These are phyloP conservation scores for Irineochytrium annulatum DNA, from an alignment of 192 early-diverging fungal species.

Conservation along the genomic window DNA sequence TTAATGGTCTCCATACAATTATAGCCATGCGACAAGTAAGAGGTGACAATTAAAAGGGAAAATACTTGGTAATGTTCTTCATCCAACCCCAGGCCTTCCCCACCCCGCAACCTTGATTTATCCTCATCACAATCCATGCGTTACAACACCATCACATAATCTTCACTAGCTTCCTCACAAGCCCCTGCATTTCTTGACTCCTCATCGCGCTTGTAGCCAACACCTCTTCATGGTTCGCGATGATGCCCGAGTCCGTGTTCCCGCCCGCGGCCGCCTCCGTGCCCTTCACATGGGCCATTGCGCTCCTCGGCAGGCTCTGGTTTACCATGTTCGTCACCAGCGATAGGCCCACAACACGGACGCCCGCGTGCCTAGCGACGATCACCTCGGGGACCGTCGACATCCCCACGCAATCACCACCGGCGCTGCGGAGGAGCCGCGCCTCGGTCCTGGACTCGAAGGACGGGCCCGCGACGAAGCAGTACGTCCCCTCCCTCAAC, in stretches of 20 bases:
- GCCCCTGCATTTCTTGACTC: constrained; percentile 53
- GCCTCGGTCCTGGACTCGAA: constrained; percentile 87
- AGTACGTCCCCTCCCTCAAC: constrained; percentile 78
- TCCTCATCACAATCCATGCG: too few species aligned
- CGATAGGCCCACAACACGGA: constrained; percentile 73
- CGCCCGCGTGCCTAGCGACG: constrained; percentile 78
- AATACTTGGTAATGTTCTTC: too few species aligned
- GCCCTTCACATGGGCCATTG: constrained; percentile 3
- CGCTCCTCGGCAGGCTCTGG: constrained; percentile 21
- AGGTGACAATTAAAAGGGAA: too few species aligned
- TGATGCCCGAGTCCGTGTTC: constrained; percentile 24
- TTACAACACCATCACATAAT: too few species aligned
- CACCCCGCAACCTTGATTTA: too few species aligned
- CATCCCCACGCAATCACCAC: constrained; percentile 85
- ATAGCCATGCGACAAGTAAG: too few species aligned
- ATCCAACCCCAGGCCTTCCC: too few species aligned
- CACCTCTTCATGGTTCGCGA: constrained; percentile 64
- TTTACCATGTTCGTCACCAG: constrained; percentile 68
- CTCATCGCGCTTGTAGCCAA: constrained; percentile 52
- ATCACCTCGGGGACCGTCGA: constrained; percentile 85
- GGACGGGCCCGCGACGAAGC: constrained; percentile 83
- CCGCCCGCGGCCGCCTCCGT: constrained; percentile 7
- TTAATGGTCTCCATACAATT: too few species aligned
- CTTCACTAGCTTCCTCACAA: constrained; percentile 48
- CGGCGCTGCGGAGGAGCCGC: constrained; percentile 55